Evolutionary conservation across 139 green algal genomes (phyloP).

Genomic region (Asterochloris erici): DNA sequence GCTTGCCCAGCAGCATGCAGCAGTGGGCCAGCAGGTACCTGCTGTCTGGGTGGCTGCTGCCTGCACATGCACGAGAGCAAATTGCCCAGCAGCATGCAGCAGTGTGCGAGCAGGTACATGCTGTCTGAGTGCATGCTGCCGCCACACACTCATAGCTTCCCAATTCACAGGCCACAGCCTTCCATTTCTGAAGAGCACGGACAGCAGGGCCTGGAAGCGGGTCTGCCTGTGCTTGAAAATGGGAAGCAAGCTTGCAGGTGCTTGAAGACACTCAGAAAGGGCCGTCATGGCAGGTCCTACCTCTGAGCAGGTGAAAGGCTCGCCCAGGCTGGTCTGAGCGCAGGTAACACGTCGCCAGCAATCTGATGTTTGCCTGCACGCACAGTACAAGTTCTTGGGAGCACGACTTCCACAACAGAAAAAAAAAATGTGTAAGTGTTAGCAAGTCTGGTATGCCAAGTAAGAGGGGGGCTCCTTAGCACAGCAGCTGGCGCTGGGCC

Average conservation of each 20-base stretch:
- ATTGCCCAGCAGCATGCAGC: not conserved
- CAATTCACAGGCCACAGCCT: not conserved
- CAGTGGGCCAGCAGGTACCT: slow-evolving; percentile 85
- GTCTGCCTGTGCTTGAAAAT: no score
- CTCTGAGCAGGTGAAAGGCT: slow-evolving; percentile 72
- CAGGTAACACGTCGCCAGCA: slow-evolving; percentile 84
- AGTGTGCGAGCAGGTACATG: not conserved
- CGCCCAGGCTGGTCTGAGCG: slow-evolving; percentile 69
- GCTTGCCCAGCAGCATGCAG: slow-evolving; percentile 73
- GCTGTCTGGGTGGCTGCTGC: slow-evolving; percentile 29
- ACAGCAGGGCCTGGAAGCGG: no score
- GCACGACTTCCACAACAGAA: no score
- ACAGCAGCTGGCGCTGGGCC: no score
- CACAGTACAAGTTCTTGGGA: not conserved
- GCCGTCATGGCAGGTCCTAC: slow-evolving; percentile 11
- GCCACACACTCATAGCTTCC: not conserved
- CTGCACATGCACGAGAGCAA: not conserved
- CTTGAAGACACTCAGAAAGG: no score
- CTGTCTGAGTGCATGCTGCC: not conserved
- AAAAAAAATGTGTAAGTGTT: no score
- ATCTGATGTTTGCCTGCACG: slow-evolving; percentile 70
- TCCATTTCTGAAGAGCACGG: not conserved
- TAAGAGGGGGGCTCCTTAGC: no score
- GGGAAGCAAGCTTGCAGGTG: no score
- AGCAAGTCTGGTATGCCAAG: no score